Conservation (phyloP, 148 eudicot species). For the Limonium bicolor region DNA sequence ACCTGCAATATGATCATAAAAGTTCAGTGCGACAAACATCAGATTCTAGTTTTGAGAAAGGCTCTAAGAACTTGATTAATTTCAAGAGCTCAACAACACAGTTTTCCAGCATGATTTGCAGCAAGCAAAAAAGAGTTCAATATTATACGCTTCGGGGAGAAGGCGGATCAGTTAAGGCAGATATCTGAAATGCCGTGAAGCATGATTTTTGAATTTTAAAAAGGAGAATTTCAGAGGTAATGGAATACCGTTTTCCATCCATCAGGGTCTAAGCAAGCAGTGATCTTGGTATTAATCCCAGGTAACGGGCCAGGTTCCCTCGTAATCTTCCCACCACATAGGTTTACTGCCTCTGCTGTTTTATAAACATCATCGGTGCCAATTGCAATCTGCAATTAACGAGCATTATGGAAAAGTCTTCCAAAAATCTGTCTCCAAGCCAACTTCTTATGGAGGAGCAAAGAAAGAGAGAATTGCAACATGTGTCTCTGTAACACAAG, state of each 20-base stretch:
- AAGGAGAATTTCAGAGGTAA: neutral
- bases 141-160: too few relatives aligned
- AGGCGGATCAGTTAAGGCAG: too few relatives aligned
- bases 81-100: neutral
- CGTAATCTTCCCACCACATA: constrained; percentile 26
- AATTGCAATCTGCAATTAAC: constrained; percentile 25
- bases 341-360: constrained; percentile 32
- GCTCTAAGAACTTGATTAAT: neutral
- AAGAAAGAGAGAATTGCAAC: neutral
- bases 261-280: constrained; percentile 40
- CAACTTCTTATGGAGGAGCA: neutral
- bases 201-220: neutral
- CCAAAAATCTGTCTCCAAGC: too few relatives aligned
- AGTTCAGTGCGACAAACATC: neutral
- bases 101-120: neutral
- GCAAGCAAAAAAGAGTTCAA: neutral
- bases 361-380: constrained; percentile 40
- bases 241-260: constrained; percentile 34
- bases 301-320: constrained; percentile 37
- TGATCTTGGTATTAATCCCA: constrained; percentile 31
- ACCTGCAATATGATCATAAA: constrained; percentile 1
- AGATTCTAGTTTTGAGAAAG: neutral
- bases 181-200: neutral
- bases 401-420: too few relatives aligned
- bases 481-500: neutral